Evolutionary conservation across 768 basidiomycete species (phyloP), one percentile per base, ranked within the genome.

Genomic region (Collybiopsis luxurians): DNA sequence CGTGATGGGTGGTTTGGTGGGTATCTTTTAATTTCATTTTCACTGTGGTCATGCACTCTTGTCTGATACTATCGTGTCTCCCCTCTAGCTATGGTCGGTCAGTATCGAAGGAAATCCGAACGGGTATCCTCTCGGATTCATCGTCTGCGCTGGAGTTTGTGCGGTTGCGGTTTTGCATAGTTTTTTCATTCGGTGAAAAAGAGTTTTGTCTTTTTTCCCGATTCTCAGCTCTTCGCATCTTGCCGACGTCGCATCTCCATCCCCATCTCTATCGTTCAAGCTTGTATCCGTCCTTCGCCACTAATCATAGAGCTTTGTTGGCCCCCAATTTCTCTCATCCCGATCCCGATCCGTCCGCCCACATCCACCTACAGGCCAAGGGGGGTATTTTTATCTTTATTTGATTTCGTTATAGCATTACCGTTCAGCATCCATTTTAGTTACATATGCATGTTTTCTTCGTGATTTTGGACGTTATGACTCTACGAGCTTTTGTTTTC

Each of bases 1-100:
- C 21, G 82, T 93, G 39, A 75, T 92, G 17, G 91, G 91, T 46
- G 91, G 92, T 43, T 89, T 86, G 68, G 92, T 92, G 66, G 67
- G 85, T 75, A 40, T 34, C 26, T 24, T 11, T 28, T 9, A 21
- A 38, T 44, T 5, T 55, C 10, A 27, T 50, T 50, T n/a, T n/a
- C n/a, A n/a, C n/a, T n/a, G n/a, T n/a, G n/a, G n/a, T n/a, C n/a
- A 64, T 23, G 42, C 56, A 17, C 21, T 42, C 19, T 30, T 44
- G 61, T 27, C 26, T 55, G 47, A 47, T 53, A 2, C 57, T 61
- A 3, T 43, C 63, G 17, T 59, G 60, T 34, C 60, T 68, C n/a
- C 61, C 27, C 44, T 53, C 11, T 64, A 90, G 86, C 73, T 92
- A 21, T 93, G 92, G 89, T 81, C 89, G 0, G 70, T 75, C 27